Conservation (phyloP, 1,139 yeast species). For the Hyphopichia khmerensis region DNA sequence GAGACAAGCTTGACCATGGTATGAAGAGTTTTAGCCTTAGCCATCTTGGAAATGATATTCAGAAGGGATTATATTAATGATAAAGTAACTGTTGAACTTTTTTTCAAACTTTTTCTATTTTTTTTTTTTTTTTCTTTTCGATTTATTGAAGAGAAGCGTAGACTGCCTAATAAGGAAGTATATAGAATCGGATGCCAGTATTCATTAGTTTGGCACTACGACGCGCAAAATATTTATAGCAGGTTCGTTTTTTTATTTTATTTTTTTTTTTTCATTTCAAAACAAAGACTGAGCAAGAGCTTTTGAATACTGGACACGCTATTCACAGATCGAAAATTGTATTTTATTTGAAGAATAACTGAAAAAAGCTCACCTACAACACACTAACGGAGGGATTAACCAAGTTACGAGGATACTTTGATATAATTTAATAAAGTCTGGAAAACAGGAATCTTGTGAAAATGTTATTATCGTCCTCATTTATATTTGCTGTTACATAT, state of each 20-base stretch:
- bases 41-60: constrained; percentile 38
- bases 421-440: neutral
- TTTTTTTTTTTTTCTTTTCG: neutral
- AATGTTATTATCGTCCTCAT: constrained; percentile 3
- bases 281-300: neutral
- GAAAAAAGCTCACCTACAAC: neutral
- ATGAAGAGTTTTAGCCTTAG: constrained; percentile 43
- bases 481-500: constrained; percentile 14
- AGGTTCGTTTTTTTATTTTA: neutral
- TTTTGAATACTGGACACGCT: constrained; percentile 7
- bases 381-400: neutral
- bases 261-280: neutral
- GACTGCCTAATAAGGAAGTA: constrained; percentile 17
- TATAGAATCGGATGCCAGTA: neutral
- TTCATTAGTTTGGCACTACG: neutral
- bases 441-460: neutral
- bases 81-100: too few relatives aligned
- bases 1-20: constrained; percentile 64
- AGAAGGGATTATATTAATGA: too few relatives aligned
- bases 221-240: neutral
- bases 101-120: neutral
- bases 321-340: constrained; percentile 2
- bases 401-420: neutral
- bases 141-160: neutral
- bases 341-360: neutral